Percentiles rank a stretch among this genome's conserved stretches.
Conservation (phyloP, 2,329 filamentous ascomycete genomes). For the Elsinoe batatas region DNA sequence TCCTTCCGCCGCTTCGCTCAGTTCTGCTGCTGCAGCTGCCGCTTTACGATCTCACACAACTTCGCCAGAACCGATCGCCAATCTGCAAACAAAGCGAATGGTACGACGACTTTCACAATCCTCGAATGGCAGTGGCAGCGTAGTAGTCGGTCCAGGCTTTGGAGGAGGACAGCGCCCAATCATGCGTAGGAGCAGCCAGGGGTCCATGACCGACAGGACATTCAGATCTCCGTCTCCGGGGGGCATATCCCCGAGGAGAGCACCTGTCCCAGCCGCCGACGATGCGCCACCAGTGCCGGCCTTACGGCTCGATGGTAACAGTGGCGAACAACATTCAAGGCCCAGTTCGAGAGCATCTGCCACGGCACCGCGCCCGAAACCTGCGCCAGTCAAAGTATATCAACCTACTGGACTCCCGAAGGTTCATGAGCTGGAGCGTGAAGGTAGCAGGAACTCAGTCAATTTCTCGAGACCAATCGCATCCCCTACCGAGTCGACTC, state of each 20-base stretch:
- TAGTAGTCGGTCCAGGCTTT: slow-evolving; percentile 15
- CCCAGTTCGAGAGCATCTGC: slow-evolving; percentile 20
- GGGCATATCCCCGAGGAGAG: slow-evolving; percentile 29
- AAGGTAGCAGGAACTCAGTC: slow-evolving; percentile 35
- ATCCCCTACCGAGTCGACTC: slow-evolving; percentile 30
- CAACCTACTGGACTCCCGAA: slow-evolving; percentile 15
- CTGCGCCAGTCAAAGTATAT: slow-evolving; percentile 35
- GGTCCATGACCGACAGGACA: slow-evolving; percentile 81
- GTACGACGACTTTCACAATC: slow-evolving; percentile 62
- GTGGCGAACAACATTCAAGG: slow-evolving; percentile 24
- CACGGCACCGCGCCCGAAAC: not conserved
- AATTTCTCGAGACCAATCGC: slow-evolving; percentile 48
- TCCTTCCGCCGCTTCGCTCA: slow-evolving; percentile 56
- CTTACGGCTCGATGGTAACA: slow-evolving; percentile 42
- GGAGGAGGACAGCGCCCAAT: slow-evolving; percentile 33
- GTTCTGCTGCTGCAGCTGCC: slow-evolving; percentile 75
- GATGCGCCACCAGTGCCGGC: slow-evolving; percentile 63
- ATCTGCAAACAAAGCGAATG: slow-evolving; percentile 82
- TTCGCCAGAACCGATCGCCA: slow-evolving; percentile 67
- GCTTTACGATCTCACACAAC: slow-evolving; percentile 70
- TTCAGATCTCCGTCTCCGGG: slow-evolving; percentile 67
- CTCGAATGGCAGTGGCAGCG: slow-evolving; percentile 47
- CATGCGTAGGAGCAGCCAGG: slow-evolving; percentile 57
- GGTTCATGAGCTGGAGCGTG: slow-evolving; percentile 29
- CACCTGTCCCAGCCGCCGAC: slow-evolving; percentile 17